Evolutionary conservation across 208 protist genomes (phyloP).

Genomic region (Trypanosoma lewisi): DNA sequence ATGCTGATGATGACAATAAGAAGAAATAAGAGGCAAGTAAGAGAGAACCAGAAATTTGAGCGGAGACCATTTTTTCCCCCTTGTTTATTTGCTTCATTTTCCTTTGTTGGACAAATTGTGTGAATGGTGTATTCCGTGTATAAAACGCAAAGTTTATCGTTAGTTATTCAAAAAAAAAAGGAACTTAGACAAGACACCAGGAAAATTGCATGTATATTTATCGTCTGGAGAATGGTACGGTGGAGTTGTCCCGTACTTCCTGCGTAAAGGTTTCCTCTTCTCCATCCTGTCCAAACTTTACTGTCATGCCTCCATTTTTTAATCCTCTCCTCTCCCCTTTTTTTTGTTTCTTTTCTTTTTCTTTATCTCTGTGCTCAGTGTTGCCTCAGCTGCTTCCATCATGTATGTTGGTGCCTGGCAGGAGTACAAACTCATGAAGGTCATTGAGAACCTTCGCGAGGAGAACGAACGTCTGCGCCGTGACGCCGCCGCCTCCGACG

Average conservation of each 20-base stretch:
- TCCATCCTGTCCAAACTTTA: too few species aligned
- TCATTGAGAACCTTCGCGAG: constrained; percentile 45
- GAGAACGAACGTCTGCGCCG: constrained; percentile 26
- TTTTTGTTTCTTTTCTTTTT: constrained; percentile 26
- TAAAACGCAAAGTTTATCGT: background rate
- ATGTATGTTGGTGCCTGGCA: constrained; percentile 79
- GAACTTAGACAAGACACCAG: too few species aligned
- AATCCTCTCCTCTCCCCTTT: constrained; percentile 1
- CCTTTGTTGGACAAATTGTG: background rate
- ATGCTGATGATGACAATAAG: background rate
- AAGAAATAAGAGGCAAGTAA: background rate
- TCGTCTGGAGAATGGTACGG: too few species aligned
- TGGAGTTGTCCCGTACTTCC: background rate
- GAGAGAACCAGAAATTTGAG: background rate
- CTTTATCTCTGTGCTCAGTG: constrained; percentile 5
- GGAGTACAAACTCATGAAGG: constrained; percentile 64
- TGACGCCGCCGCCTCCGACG: background rate
- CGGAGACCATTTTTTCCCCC: too few species aligned
- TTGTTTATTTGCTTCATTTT: background rate
- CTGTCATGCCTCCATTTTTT: background rate
- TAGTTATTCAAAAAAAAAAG: background rate
- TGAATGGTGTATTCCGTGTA: background rate
- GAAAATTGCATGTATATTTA: background rate
- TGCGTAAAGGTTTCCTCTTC: background rate
- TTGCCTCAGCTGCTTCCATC: constrained; percentile 2